Percentiles rank a stretch among this genome's conserved stretches.
phyloP scores from a whole-genome alignment of 805 yeast genomes.

The Torulaspora quercuum region DNA sequence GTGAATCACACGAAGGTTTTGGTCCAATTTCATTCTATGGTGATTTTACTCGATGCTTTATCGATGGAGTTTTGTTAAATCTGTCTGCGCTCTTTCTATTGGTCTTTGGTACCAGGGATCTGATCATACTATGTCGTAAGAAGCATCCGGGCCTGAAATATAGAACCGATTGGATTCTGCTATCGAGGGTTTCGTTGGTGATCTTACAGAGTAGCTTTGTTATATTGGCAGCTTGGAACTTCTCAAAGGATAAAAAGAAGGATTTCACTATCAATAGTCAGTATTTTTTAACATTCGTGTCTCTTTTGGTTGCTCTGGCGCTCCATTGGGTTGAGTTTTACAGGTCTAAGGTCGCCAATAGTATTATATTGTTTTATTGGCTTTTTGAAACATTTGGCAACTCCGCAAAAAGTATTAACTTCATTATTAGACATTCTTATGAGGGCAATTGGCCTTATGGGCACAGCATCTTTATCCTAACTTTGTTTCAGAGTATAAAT shows the following conservation, averaged over 20 bases:
- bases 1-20: slow-evolving; percentile 40
- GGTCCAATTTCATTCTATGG: slow-evolving; percentile 46
- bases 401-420: slow-evolving; percentile 43
- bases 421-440: slow-evolving; percentile 36
- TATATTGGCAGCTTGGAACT: slow-evolving; percentile 23
- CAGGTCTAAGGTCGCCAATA: slow-evolving; percentile 61
- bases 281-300: slow-evolving; percentile 34
- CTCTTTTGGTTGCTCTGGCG: slow-evolving; percentile 48
- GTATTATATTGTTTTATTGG: slow-evolving; percentile 75
- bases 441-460: slow-evolving; percentile 31
- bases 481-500: slow-evolving; percentile 34
- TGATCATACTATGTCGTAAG: slow-evolving; percentile 27
- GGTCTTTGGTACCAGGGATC: slow-evolving; percentile 41
- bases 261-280: slow-evolving; percentile 25
- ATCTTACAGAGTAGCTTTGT: slow-evolving; percentile 34
- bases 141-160: slow-evolving; percentile 33
- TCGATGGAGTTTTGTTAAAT: slow-evolving; percentile 50
- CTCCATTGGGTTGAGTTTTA: slow-evolving; percentile 71
- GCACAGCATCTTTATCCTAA: slow-evolving; percentile 29
- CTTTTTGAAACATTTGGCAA: slow-evolving; percentile 50
- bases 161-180: slow-evolving; percentile 40
- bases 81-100: slow-evolving; percentile 43
- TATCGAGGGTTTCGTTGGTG: slow-evolving; percentile 37
- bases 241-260: slow-evolving; percentile 21
- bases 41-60: slow-evolving; percentile 60